Conservation (phyloP, 73 alveolate genomes). For the Tetrahymena thermophila region DNA sequence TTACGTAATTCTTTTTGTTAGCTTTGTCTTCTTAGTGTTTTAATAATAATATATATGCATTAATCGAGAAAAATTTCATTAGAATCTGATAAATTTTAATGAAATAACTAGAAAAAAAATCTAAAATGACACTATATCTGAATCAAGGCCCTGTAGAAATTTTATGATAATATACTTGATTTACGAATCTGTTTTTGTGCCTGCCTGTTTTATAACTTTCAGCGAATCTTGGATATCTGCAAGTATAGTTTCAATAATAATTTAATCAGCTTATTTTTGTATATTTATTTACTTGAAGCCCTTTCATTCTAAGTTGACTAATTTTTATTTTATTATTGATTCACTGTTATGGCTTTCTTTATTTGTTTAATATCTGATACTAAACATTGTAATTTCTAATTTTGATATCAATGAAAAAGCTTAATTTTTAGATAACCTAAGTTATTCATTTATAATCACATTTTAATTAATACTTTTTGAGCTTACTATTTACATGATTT, state of each 20-base stretch:
- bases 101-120: neutral
- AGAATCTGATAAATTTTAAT: neutral
- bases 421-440: neutral
- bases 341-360: neutral
- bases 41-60: no score
- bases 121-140: neutral
- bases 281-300: neutral
- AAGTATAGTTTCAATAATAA: neutral
- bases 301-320: neutral
- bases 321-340: neutral
- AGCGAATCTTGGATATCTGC: neutral
- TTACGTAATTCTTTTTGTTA: no score
- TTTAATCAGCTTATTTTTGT: neutral
- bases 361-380: no score
- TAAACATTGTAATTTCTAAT: neutral
- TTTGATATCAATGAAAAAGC: neutral
- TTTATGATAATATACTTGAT: neutral
- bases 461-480: neutral
- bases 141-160: neutral
- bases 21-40: neutral
- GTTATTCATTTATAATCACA: neutral
- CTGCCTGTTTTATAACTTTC: neutral
- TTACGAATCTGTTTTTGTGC: neutral
- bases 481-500: neutral
- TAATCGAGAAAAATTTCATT: neutral